These are phyloP conservation scores for Astrocystis sublimbata DNA, from an alignment of 495 filamentous ascomycete genomes.

Conservation along the genomic window DNA sequence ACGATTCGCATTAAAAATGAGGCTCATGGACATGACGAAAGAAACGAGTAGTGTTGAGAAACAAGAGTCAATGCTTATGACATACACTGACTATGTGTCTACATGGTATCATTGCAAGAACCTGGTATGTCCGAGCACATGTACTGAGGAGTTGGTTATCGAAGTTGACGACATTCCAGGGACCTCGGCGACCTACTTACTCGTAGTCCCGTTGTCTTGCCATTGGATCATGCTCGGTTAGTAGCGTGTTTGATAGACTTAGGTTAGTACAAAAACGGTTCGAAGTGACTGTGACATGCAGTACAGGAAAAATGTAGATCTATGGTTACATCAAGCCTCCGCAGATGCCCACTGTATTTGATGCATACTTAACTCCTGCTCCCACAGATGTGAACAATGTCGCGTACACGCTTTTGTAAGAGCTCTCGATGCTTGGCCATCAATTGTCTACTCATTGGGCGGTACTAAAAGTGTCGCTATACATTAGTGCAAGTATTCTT, in stretches of 20 bases:
- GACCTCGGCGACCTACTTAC: too few relatives aligned
- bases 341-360: neutral
- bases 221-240: too few relatives aligned
- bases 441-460: neutral
- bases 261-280: neutral
- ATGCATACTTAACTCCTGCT: too few relatives aligned
- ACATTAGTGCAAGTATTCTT: neutral
- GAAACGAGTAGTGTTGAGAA: neutral
- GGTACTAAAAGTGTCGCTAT: neutral
- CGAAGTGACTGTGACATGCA: too few relatives aligned
- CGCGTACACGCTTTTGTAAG: neutral
- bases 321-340: neutral
- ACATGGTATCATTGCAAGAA: neutral
- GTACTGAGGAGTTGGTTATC: too few relatives aligned
- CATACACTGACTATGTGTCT: too few relatives aligned
- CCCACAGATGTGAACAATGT: neutral
- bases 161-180: too few relatives aligned
- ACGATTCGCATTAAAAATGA: conserved; percentile 8
- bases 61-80: neutral
- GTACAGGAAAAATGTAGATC: neutral
- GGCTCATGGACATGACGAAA: neutral
- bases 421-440: neutral
- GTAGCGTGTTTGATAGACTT: too few relatives aligned
- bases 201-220: too few relatives aligned
- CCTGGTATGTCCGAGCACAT: neutral